These are phyloP conservation scores for Fusarium dlaminii DNA, from an alignment of 2,329 filamentous ascomycete species.

Conservation along the genomic window DNA sequence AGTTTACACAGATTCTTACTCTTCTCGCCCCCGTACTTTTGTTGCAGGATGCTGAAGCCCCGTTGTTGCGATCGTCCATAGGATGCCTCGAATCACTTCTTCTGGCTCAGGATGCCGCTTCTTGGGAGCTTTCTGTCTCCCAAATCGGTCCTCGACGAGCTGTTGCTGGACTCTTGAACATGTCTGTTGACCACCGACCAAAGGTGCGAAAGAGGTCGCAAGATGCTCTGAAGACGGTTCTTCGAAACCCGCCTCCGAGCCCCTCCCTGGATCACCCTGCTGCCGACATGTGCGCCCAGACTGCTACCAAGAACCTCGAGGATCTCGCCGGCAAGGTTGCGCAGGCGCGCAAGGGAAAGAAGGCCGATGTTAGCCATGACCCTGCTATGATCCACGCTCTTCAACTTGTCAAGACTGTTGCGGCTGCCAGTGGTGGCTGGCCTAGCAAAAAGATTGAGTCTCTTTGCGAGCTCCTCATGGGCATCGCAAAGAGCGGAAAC, in stretches of 20 bases:
- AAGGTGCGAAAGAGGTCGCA: slow-evolving; percentile 95
- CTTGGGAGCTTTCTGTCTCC: slow-evolving; percentile 87
- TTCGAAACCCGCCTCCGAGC: slow-evolving; percentile 87
- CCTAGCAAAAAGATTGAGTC: slow-evolving; percentile 95
- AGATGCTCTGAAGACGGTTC: slow-evolving; percentile 84
- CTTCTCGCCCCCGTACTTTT: slow-evolving; percentile 86
- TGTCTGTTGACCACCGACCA: slow-evolving; percentile 86
- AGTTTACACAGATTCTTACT: slow-evolving; percentile 92
- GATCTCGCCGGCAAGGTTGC: slow-evolving; percentile 73
- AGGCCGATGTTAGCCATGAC: slow-evolving; percentile 74
- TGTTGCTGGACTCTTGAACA: slow-evolving; percentile 83
- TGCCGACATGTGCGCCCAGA: slow-evolving; percentile 95
- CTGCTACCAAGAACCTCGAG: slow-evolving; percentile 81
- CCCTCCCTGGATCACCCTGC: slow-evolving; percentile 94
- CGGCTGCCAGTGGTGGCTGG: slow-evolving; percentile 89
- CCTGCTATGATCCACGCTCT: slow-evolving; percentile 90
- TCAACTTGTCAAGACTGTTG: slow-evolving; percentile 90
- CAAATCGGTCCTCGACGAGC: slow-evolving; percentile 88
- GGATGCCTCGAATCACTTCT: slow-evolving; percentile 94
- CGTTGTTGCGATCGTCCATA: slow-evolving; percentile 86
- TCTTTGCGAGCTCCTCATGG: slow-evolving; percentile 87
- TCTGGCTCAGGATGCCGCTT: slow-evolving; percentile 83
- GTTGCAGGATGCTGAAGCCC: slow-evolving; percentile 83
- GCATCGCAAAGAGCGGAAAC: slow-evolving; percentile 88
- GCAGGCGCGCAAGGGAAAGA: slow-evolving; percentile 69